Evolutionary conservation across 768 basidiomycete species (phyloP).

Genomic region (Suillus ampliporus): DNA sequence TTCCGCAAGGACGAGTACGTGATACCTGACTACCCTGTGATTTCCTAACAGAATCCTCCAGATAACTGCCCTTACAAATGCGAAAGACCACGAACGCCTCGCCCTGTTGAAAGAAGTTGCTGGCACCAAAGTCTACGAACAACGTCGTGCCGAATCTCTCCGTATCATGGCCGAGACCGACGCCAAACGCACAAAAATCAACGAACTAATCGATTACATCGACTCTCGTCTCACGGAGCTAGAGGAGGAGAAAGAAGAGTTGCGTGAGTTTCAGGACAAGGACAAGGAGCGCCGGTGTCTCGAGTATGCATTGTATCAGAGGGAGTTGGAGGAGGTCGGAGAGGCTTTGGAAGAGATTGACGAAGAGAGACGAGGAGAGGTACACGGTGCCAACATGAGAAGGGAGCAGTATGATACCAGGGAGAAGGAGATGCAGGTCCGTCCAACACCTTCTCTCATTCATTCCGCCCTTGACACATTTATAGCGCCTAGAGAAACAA

Average conservation of each 20-base stretch:
- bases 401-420: constrained; percentile 82
- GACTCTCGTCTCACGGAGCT: constrained; percentile 89
- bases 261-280: constrained; percentile 95
- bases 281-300: constrained; percentile 93
- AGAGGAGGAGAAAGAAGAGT: constrained; percentile 97
- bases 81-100: constrained; percentile 93
- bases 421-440: constrained; percentile 85
- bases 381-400: constrained; percentile 83
- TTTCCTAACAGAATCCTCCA: constrained; percentile 36
- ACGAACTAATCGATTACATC: constrained; percentile 88
- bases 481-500: constrained; percentile 74
- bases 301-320: constrained; percentile 93
- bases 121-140: constrained; percentile 97
- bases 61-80: constrained; percentile 97
- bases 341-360: constrained; percentile 86
- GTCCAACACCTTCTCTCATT: constrained; percentile 22
- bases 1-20: constrained; percentile 94
- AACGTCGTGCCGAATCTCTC: constrained; percentile 89
- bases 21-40: background rate
- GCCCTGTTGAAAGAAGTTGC: constrained; percentile 97
- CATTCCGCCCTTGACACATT: background rate
- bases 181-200: constrained; percentile 89
- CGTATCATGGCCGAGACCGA: constrained; percentile 98
- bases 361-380: constrained; percentile 79
- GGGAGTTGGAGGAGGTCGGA: constrained; percentile 88